Evolutionary conservation across 768 basidiomycete genomes (phyloP).

Genomic region (Tylopilus cervinicoccineus): DNA sequence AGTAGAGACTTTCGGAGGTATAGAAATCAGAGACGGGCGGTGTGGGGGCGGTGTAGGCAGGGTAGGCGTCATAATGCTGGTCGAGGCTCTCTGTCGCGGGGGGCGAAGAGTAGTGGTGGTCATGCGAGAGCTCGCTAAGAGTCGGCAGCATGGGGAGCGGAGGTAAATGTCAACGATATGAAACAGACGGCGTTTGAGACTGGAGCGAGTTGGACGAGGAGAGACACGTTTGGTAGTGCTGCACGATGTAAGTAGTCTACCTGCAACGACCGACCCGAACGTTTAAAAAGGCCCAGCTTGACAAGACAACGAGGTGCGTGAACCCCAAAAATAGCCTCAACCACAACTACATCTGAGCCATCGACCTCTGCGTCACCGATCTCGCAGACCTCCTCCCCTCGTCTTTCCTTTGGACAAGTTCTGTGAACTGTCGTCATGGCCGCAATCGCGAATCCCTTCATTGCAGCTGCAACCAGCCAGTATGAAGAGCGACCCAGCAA

Average conservation of each 20-base stretch:
- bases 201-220: constrained; percentile 10
- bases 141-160: constrained; percentile 23
- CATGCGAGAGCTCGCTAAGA: constrained; percentile 19
- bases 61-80: constrained; percentile 21
- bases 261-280: constrained; percentile 3
- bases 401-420: constrained; percentile 11
- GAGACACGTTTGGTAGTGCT: constrained; percentile 1
- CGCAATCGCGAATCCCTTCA: constrained; percentile 13
- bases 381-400: constrained; percentile 3
- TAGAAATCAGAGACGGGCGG: constrained; percentile 19
- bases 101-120: constrained; percentile 15
- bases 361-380: constrained; percentile 18
- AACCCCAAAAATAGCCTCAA: constrained; percentile 20
- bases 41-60: constrained; percentile 15
- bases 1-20: constrained; percentile 25
- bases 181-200: constrained; percentile 16
- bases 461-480: neutral
- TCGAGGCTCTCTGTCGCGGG: constrained; percentile 15
- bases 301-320: constrained; percentile 24
- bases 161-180: constrained; percentile 22
- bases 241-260: constrained; percentile 21
- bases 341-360: constrained; percentile 19
- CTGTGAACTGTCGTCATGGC: constrained; percentile 26
- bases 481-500: constrained; percentile 7
- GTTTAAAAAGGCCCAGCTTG: constrained; percentile 21